Evolutionary conservation across 192 early-diverging fungal species (phyloP), one percentile per base, ranked within the genome.

Genomic region (Umbelopsis isabellina): DNA sequence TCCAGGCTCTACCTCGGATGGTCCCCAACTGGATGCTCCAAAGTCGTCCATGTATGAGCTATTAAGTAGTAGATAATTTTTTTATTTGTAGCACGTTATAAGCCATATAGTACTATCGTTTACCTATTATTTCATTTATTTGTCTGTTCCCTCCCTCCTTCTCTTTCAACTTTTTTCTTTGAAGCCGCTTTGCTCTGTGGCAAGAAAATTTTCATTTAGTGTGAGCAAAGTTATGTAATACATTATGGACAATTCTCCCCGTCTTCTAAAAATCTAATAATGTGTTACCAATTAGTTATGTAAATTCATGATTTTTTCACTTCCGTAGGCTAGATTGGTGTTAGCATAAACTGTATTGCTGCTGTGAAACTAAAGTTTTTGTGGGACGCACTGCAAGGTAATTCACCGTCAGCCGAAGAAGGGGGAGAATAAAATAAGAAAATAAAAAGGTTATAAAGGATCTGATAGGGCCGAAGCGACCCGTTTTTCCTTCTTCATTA

Each of bases 11-110:
- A 16, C 61, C 15, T 20, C 48, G 18, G 48, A 49, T 21, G 55
- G 55, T 1, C 27, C 72, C 47, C 88, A 91, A 70, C 93, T 94
- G 52, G 85, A 61, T 35, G 55, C 55, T 33, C 25, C 55, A 35
- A 25, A 61, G 30, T 61, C 55, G 33, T 23, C 25, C 18, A 61
- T 61, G 21, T 61, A 61, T 25, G 55, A 61, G 15, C n/a, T 61
- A 25, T 35, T 61, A 30, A 61, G 55, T 18, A 25, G 33, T 41
- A 41, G 37, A 41, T 41, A 41, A 41, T 6, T 41, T 41, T 4
- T 6, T 30, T 30, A 4, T 41, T 9, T 41, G 37, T 41, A 41
- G 37, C 37, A n/a, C 37, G 37, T 41, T 2, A 35, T 18, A 25
- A 33, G 30, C 55, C 48, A 16, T 13, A 49, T 49, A 49, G 20